phyloP scores from a whole-genome alignment of 2,329 filamentous ascomycete genomes.

The Botryotinia narcissicola region DNA sequence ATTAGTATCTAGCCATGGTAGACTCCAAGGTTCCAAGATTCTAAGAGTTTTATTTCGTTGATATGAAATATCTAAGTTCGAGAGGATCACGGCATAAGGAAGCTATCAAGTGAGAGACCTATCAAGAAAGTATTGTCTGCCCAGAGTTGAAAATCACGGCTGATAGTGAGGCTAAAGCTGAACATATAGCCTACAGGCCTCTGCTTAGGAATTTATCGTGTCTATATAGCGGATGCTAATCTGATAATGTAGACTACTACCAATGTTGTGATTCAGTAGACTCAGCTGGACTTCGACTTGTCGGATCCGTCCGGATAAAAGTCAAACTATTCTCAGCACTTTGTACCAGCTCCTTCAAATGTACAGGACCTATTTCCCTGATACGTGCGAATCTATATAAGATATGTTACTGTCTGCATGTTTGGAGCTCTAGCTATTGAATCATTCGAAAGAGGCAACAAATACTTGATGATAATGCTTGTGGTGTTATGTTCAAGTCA shows the following conservation, averaged over 20 bases:
- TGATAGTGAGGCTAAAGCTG: not conserved
- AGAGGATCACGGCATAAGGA: not conserved
- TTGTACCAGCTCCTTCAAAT: not conserved
- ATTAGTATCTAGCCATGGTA: too few species aligned
- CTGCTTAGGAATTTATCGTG: accelerated
- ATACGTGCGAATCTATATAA: not conserved
- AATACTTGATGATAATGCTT: not conserved
- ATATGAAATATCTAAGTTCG: not conserved
- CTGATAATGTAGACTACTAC: not conserved
- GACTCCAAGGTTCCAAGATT: too few species aligned
- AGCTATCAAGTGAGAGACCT: not conserved
- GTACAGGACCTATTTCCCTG: too few species aligned
- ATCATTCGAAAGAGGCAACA: not conserved
- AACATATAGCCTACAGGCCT: too few species aligned
- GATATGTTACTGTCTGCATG: not conserved
- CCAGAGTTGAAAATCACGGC: not conserved
- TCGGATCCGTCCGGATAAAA: not conserved
- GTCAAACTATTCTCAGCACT: not conserved
- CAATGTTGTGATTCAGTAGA: not conserved
- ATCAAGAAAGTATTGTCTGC: not conserved
- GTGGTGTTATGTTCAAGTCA: not conserved
- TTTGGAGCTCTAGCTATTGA: not conserved
- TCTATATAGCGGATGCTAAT: accelerated
- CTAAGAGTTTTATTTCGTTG: not conserved
- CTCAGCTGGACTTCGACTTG: not conserved